phyloP scores from a whole-genome alignment of 495 filamentous ascomycete genomes.

The Hapsidospora chrysogenum region DNA sequence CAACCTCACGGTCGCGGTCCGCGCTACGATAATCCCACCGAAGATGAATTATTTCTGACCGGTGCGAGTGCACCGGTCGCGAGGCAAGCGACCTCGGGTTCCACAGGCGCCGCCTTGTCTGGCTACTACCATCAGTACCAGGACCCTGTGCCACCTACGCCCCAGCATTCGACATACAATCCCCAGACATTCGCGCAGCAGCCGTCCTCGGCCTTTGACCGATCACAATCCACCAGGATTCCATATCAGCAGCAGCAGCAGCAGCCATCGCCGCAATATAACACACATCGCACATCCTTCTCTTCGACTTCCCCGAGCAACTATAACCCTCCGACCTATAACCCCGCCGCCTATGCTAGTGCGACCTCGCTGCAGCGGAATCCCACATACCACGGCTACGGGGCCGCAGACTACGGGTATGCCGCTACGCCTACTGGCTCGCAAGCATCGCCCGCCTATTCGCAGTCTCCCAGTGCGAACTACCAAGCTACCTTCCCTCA shows the following conservation, averaged over 20 bases:
- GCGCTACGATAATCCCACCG: conserved; percentile 9
- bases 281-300: conserved; percentile 9
- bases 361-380: conserved; percentile 22
- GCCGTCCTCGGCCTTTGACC: conserved; percentile 3
- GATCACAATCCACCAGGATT: conserved; percentile 38
- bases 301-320: conserved; percentile 14
- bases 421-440: conserved; percentile 16
- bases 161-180: conserved; percentile 53
- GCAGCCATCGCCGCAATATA: conserved; percentile 14
- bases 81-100: conserved; percentile 24
- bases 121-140: conserved; percentile 44
- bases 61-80: conserved; percentile 18
- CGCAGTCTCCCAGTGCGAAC: conserved; percentile 2
- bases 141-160: conserved; percentile 23
- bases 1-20: conserved; percentile 4
- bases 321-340: conserved; percentile 28
- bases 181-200: conserved; percentile 53
- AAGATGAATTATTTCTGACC: conserved; percentile 33
- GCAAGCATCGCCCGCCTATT: conserved; percentile 9
- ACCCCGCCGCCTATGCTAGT: conserved; percentile 31
- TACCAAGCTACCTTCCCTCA: conserved; percentile 17
- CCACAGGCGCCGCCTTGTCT: conserved; percentile 30
- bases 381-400: conserved; percentile 24
- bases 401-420: conserved; percentile 17
- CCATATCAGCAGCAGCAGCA: conserved; percentile 25